Conservation (phyloP, 352 stramenopile species). For the Globisporangium uncinulatum region DNA sequence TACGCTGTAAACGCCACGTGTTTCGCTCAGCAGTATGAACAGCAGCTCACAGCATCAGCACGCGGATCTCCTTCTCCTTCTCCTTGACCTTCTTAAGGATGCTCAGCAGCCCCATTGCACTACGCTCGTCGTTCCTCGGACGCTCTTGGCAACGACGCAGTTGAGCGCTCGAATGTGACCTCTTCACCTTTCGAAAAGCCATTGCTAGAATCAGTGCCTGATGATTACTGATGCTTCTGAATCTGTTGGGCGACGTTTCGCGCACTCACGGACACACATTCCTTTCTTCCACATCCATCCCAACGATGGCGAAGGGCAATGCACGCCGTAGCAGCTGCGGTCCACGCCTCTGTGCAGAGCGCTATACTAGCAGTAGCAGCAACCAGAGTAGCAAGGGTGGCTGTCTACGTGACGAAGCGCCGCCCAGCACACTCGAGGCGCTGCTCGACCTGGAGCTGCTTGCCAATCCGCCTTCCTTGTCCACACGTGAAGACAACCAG, state of each 20-base stretch:
- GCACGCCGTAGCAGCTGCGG: slow-evolving; percentile 10
- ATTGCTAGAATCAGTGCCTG: too few relatives aligned
- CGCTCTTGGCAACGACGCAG: too few relatives aligned
- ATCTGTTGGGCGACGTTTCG: background rate
- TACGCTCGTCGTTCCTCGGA: background rate
- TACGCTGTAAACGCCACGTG: background rate
- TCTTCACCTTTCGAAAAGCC: too few relatives aligned
- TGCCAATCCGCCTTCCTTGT: slow-evolving; percentile 21
- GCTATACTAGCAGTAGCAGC: background rate
- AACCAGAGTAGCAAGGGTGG: background rate
- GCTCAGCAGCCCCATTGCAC: slow-evolving; percentile 85
- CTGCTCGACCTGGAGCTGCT: slow-evolving; percentile 51
- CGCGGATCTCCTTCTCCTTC: slow-evolving; percentile 98
- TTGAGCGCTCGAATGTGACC: too few relatives aligned
- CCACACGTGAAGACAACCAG: slow-evolving; percentile 23
- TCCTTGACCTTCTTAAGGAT: slow-evolving; percentile 98
- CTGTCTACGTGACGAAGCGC: background rate
- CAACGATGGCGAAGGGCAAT: slow-evolving; percentile 12
- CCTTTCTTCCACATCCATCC: background rate
- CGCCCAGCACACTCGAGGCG: slow-evolving; percentile 27
- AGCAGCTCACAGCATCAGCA: slow-evolving; percentile 93
- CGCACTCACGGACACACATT: background rate
- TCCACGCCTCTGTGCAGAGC: background rate
- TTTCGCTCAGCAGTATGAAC: background rate
- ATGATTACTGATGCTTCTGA: too few relatives aligned